Evolutionary conservation across 192 early-diverging fungal species (phyloP).

Genomic region (Coemansia sp.): DNA sequence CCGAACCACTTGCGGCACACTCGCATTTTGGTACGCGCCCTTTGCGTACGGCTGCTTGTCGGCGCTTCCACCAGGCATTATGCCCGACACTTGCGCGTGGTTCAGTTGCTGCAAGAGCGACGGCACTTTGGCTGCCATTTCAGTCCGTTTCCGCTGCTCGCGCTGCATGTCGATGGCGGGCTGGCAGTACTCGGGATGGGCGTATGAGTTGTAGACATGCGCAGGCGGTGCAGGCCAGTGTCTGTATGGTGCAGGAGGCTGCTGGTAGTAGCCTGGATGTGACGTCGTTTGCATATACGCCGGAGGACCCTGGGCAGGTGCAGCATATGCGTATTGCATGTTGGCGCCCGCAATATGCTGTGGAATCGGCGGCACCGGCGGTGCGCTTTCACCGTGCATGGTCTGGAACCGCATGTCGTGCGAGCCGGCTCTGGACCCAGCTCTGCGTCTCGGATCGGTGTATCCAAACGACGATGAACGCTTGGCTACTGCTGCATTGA

Average conservation of each 20-base stretch:
- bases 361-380: conserved; percentile 47
- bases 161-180: conserved; percentile 14
- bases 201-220: conserved; percentile 2
- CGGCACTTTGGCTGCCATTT: conserved; percentile 33
- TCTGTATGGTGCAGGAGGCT: not conserved
- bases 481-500: conserved; percentile 6
- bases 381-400: conserved; percentile 4
- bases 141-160: conserved; percentile 23
- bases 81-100: conserved; percentile 24
- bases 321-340: not conserved
- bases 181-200: not conserved
- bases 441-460: not conserved
- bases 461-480: conserved; percentile 29
- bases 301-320: conserved; percentile 5
- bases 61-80: conserved; percentile 20
- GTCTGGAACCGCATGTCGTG: not conserved
- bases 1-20: conserved; percentile 10
- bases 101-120: conserved; percentile 49
- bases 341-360: not conserved
- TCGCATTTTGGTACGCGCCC: conserved; percentile 43
- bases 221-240: conserved; percentile 1
- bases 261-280: conserved; percentile 4
- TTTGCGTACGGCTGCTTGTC: conserved; percentile 37
- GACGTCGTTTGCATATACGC: not conserved
- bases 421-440: not conserved